Evolutionary conservation across 148 eudicot species (phyloP), one percentile per base, ranked within the genome.

Genomic region (Limonium bicolor): DNA sequence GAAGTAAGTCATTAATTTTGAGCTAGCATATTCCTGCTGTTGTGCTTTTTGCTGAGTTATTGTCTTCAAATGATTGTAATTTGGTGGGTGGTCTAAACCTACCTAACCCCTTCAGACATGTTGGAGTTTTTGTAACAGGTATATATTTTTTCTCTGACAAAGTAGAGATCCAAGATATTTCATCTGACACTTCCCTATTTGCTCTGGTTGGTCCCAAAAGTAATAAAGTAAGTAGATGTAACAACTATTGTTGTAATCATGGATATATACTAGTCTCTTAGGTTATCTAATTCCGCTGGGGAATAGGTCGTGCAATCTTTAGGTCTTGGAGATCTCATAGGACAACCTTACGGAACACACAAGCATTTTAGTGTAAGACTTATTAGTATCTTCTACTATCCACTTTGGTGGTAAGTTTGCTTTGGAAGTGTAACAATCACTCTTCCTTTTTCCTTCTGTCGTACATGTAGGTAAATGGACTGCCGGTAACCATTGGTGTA

Each of bases 401-500:
- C n/a, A n/a, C n/a, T n/a, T n/a, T n/a, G n/a, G n/a, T n/a, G n/a
- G n/a, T n/a, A n/a, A n/a, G n/a, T n/a, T n/a, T n/a, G n/a, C n/a
- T n/a, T n/a, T n/a, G n/a, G n/a, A n/a, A n/a, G n/a, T n/a, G n/a
- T n/a, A n/a, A n/a, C n/a, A n/a, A n/a, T n/a, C n/a, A n/a, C n/a
- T n/a, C n/a, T n/a, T n/a, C n/a, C n/a, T n/a, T n/a, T n/a, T n/a
- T n/a, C n/a, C n/a, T n/a, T n/a, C n/a, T n/a, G n/a, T n/a, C n/a
- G n/a, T 39, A 29, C 43, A 23, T 62, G 59, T 61, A 79, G 87
- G 82, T 79, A 26, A 56, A 55, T 58, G 69, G 68, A 43, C 74
- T 74, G 81, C 87, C 87, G 27, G n/a, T 79, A 41, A 79, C 87
- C 51, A 73, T 79, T 17, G 78, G 69, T 10, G 78, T 72, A 50